Percentiles rank a stretch among this genome's conserved stretches.
phyloP scores from a whole-genome alignment of 1,284 basidiomycete genomes.

The Trichosporon sp. region DNA sequence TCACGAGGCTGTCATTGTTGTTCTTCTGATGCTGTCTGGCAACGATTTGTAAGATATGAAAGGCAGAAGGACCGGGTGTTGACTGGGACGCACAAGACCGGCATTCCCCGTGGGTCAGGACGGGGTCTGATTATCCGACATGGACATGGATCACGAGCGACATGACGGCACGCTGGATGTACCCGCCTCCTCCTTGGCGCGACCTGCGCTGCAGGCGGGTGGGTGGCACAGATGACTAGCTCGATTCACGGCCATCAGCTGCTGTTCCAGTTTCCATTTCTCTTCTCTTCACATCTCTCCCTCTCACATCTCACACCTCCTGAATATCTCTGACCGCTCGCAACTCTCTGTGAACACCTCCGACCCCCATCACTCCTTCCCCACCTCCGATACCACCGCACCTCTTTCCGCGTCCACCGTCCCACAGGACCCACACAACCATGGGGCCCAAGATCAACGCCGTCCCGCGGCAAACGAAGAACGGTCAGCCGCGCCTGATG shows the following conservation, averaged over 20 bases:
- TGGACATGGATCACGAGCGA: no score
- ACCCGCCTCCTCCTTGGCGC: background rate
- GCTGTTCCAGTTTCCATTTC: background rate
- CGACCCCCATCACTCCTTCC: background rate
- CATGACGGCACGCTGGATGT: background rate
- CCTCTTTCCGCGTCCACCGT: background rate
- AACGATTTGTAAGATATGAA: background rate
- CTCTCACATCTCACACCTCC: background rate
- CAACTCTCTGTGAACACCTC: background rate
- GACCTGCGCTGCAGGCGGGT: background rate
- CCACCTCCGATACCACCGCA: background rate
- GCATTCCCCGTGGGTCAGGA: background rate
- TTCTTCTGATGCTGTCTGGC: background rate
- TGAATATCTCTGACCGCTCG: background rate
- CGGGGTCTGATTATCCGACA: no score
- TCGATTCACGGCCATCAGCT: background rate
- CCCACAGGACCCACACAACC: background rate
- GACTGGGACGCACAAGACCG: background rate
- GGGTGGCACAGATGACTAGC: slow-evolving; percentile 6
- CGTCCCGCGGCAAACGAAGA: background rate
- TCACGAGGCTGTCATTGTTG: background rate
- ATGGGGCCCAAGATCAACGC: slow-evolving; percentile 17
- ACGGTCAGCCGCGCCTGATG: background rate
- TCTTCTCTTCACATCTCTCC: background rate
- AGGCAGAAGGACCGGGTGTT: background rate